phyloP scores from a whole-genome alignment of 352 stramenopile species.

The Globisporangium perplexum region DNA sequence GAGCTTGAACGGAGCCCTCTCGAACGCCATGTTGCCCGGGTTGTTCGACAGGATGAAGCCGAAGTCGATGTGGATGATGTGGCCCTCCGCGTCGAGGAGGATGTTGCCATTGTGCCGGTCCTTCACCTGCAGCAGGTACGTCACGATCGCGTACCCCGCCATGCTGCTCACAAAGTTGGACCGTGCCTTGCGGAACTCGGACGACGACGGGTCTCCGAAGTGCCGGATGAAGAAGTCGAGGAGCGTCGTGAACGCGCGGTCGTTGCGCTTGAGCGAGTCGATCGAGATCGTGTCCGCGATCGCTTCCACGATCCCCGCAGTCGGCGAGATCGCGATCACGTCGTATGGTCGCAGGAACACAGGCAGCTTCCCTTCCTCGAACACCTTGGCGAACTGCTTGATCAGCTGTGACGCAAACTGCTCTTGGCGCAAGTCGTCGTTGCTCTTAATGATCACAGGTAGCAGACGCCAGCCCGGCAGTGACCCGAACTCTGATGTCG shows the following conservation, averaged over 20 bases:
- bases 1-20: constrained; percentile 98
- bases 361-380: constrained; percentile 91
- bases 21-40: constrained; percentile 92
- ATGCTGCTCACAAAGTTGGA: constrained; percentile 87
- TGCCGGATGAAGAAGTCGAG: constrained; percentile 93
- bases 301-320: constrained; percentile 94
- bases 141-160: constrained; percentile 92
- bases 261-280: constrained; percentile 97
- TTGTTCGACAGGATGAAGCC: constrained; percentile 94
- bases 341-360: constrained; percentile 95
- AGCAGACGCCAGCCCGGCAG: constrained; percentile 87
- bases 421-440: constrained; percentile 98
- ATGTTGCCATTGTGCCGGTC: constrained; percentile 98
- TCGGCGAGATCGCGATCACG: constrained; percentile 93
- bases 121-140: constrained; percentile 97
- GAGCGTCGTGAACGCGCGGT: constrained; percentile 88
- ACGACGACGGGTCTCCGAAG: constrained; percentile 80
- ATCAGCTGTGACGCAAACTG: constrained; percentile 97
- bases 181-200: constrained; percentile 70
- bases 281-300: constrained; percentile 97
- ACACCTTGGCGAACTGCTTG: constrained; percentile 91
- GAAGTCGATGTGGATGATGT: constrained; percentile 97
- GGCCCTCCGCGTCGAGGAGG: constrained; percentile 93
- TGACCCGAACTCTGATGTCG: constrained; percentile 79
- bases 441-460: constrained; percentile 97